Conservation (phyloP, 108 stramenopile species). For the Mediolabrus comicus region DNA sequence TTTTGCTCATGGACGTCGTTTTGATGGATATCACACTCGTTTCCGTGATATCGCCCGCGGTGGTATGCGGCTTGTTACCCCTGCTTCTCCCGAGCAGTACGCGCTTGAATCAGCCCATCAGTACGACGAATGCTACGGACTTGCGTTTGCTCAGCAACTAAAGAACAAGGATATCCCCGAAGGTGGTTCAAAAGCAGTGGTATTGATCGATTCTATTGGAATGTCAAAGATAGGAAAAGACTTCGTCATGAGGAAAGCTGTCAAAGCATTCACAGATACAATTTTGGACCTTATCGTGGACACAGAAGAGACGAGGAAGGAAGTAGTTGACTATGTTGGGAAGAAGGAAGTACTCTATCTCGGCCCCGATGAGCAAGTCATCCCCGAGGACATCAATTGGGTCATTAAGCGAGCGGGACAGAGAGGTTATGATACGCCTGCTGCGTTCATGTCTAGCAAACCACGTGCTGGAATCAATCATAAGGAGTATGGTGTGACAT, state of each 20-base stretch:
- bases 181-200: conserved; percentile 96
- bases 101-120: conserved; percentile 91
- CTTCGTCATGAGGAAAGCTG: conserved; percentile 92
- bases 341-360: conserved; percentile 94
- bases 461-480: conserved; percentile 96
- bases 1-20: conserved; percentile 94
- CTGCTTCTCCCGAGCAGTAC: conserved; percentile 83
- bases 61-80: conserved; percentile 95
- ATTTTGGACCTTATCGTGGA: conserved; percentile 93
- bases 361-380: conserved; percentile 98
- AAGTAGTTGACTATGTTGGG: conserved; percentile 89
- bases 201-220: conserved; percentile 84
- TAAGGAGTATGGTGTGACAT: conserved; percentile 97
- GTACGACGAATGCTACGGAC: conserved; percentile 94
- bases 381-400: conserved; percentile 95
- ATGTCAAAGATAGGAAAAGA: conserved; percentile 54
- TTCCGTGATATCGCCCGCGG: conserved; percentile 97
- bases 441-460: conserved; percentile 98
- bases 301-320: conserved; percentile 80
- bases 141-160: conserved; percentile 94
- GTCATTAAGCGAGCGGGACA: conserved; percentile 88
- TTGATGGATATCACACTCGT: conserved; percentile 97
- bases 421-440: conserved; percentile 88
- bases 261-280: conserved; percentile 95
- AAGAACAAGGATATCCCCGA: conserved; percentile 99